Base-by-base conservation (phyloP, 306 rosid genomes). In the Dalbergia oliveri region DNA sequence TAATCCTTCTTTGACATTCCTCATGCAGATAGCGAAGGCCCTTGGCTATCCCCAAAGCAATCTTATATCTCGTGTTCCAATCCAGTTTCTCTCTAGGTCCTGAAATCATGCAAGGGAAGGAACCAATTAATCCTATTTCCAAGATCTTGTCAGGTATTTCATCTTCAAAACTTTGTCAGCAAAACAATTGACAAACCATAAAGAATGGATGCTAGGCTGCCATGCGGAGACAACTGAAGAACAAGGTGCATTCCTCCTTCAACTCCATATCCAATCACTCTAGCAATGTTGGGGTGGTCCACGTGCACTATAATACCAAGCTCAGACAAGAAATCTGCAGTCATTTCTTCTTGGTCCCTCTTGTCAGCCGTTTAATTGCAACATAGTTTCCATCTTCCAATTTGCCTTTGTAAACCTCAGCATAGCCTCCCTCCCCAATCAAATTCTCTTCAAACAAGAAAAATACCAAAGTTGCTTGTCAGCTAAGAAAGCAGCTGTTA, bases 201-300 rank as follows among this genome's bases (percentile, higher is more conserved):
- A 66, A 96, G 97, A 71, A 96, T 83, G 60, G 97, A 90, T 41
- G 98, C 80, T 16, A 96, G 85, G 85, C 97, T 91, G 65, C 99
- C 99, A 81, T 89, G 96, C 66, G 98, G 98, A 85, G 99, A 96
- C 83, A 96, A 81, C 57, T 93, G 90, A 84, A 96, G 99, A 81
- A 91, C 97, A 82, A 96, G 96, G 81, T 91, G 95, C 98, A 96
- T 93, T 87, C 99, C 99, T n/a, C 98, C 99, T 83, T 96, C 99
- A 81, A 93, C 94, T 61, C 98, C 99, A 77, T 93, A 96, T 15
- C 99, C 99, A 78, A 93, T 96, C 84, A 96, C 81, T 70, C 85
- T 93, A 44, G 98, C 99, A 43, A 96, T 87, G 19, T 96, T 96
- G 33, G 98, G 98, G 79, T 96, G 98, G 73, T 91, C 99, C 50